Evolutionary conservation across 352 stramenopile species (phyloP), one percentile per base, ranked within the genome.

Genomic region (Pythium utonaiense): DNA sequence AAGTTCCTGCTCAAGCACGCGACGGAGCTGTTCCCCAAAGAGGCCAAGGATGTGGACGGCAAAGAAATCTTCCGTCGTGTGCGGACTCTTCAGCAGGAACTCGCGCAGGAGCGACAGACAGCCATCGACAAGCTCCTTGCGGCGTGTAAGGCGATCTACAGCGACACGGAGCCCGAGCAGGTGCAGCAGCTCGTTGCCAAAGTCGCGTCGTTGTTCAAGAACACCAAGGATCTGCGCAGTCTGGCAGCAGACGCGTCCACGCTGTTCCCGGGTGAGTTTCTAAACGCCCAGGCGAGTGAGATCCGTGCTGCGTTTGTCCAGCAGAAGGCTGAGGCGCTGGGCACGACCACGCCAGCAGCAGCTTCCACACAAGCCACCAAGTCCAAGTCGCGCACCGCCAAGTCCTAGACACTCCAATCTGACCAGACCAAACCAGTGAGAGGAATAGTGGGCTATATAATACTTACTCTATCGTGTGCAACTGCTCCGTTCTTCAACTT

Each of bases 1-100:
- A 86, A 91, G 16, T 96, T 97, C 55, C 69, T 96, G 14, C 68
- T 95, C 57, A 70, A 83, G 28, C 68, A 95, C 65, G 88, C 88
- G 0, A 34, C 69, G 1, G 72, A 42, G 57, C 48, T 97, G 10
- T 93, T 96, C 56, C 88, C 89, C 0, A 63, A 71, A 12, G 67
- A 88, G 17, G 64, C 87, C 4, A 65, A 65, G 25, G 75, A 86
- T 30, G 85, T 97, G 14, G 71, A 88, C n/a, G 89, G 85, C 27
- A 22, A 57, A 17, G 66, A 77, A 8, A 78, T 97, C 16, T 69
- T 73, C 27, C 51, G 55, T 5, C 71, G 78, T 48, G 60, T 97
- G 28, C 48, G 77, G 9, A 65, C 70, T 21, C 64, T 96, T 12
- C 82, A 97, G 57, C 57, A 88, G 17, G 70, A 95, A 28, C 75